Evolutionary conservation across 169 alveolate species (phyloP).

Genomic region (Plasmodium cynomolgi): DNA sequence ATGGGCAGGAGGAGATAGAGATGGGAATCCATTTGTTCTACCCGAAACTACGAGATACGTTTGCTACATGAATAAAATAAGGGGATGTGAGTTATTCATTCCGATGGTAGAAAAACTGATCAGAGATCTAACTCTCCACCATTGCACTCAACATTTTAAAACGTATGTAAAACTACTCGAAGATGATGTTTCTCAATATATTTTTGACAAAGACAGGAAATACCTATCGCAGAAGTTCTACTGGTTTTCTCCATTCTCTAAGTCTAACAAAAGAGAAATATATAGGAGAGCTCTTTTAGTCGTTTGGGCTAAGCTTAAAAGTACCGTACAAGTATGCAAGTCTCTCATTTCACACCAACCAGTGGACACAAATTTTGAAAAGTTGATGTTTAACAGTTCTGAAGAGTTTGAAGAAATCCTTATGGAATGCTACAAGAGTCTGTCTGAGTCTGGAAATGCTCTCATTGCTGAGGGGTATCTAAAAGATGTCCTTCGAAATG

Average conservation of each 20-base stretch:
- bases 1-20: constrained; percentile 92
- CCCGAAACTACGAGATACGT: constrained; percentile 85
- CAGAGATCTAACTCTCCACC: constrained; percentile 47
- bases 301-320: constrained; percentile 44
- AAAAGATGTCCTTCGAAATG: constrained; percentile 80
- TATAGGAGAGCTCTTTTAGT: constrained; percentile 61
- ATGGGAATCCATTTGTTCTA: constrained; percentile 90
- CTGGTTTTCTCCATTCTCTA: constrained; percentile 74
- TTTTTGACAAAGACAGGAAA: constrained; percentile 35
- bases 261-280: constrained; percentile 60
- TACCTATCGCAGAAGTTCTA: constrained; percentile 25
- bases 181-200: constrained; percentile 54
- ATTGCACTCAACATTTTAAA: constrained; percentile 51
- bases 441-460: constrained; percentile 79
- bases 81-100: constrained; percentile 80
- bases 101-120: constrained; percentile 71
- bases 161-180: constrained; percentile 44
- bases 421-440: constrained; percentile 77
- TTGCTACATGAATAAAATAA: constrained; percentile 77
- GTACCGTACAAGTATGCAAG: constrained; percentile 33
- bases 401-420: constrained; percentile 84
- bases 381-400: constrained; percentile 48
- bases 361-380: constrained; percentile 50
- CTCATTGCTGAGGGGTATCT: constrained; percentile 79
- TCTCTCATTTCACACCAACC: constrained; percentile 25